These are phyloP conservation scores for Plasmodium vivax DNA, from an alignment of 169 alveolate genomes.

Conservation along the genomic window DNA sequence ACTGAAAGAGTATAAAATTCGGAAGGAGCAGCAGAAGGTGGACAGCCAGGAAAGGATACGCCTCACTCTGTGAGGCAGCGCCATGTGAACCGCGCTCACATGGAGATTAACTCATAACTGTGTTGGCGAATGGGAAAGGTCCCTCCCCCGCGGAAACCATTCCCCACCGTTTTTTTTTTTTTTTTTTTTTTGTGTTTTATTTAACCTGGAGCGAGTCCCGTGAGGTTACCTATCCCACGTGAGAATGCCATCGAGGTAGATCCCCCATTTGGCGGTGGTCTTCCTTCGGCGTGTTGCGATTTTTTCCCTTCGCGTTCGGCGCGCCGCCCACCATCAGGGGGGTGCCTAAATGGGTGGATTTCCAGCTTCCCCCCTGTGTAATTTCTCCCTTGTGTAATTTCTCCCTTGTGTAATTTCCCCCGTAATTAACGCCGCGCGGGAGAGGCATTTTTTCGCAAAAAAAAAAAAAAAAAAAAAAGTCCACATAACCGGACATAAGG, in stretches of 20 bases:
- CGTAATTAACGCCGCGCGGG: background rate
- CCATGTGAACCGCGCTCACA: background rate
- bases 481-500: background rate
- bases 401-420: background rate
- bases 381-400: background rate
- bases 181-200: no score
- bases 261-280: background rate
- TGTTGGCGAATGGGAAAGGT: background rate
- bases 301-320: no score
- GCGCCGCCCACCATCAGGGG: background rate
- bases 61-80: background rate
- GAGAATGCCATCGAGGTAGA: background rate
- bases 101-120: background rate
- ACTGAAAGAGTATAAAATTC: constrained; percentile 67
- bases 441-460: background rate
- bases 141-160: background rate
- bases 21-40: constrained; percentile 5
- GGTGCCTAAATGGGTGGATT: background rate
- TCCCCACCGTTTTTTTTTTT: background rate
- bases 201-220: background rate
- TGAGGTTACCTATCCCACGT: background rate
- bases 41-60: constrained; percentile 6
- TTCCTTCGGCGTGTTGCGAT: background rate
- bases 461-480: background rate
- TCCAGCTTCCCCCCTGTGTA: background rate